Evolutionary conservation across 345 rosid species (phyloP).

Genomic region (Physaria fendleri): DNA sequence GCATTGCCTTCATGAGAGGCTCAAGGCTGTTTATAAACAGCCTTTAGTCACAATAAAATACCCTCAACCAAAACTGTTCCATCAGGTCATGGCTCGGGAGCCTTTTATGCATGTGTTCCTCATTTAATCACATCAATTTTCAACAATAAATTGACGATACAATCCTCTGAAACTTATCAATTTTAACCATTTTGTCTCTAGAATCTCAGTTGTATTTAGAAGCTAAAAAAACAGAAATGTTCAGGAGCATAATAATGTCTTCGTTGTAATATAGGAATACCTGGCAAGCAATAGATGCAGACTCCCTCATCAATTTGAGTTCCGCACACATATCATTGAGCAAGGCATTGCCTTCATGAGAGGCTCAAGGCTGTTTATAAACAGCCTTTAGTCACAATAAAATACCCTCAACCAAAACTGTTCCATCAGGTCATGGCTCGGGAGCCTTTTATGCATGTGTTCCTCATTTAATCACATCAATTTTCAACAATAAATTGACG

Average conservation of each 20-base stretch:
- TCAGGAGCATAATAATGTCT: neutral
- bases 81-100: neutral
- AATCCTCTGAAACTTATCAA: neutral
- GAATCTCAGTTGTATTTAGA: neutral
- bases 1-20: neutral
- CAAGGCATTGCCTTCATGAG: neutral
- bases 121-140: neutral
- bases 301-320: slow-evolving; percentile 81
- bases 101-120: neutral
- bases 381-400: neutral
- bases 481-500: neutral
- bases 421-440: neutral
- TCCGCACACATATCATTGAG: slow-evolving; percentile 37
- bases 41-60: neutral
- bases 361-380: neutral
- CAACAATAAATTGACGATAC: neutral
- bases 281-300: slow-evolving; percentile 97
- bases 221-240: neutral
- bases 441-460: neutral
- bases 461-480: neutral
- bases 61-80: neutral
- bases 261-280: slow-evolving; percentile 32
- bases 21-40: neutral
- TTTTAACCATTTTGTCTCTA: neutral
- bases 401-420: neutral